Percentiles rank a stretch among this genome's conserved stretches.
Evolutionary conservation across 2,329 filamentous ascomycete species (phyloP).

Genomic region (Cadophora sp.): DNA sequence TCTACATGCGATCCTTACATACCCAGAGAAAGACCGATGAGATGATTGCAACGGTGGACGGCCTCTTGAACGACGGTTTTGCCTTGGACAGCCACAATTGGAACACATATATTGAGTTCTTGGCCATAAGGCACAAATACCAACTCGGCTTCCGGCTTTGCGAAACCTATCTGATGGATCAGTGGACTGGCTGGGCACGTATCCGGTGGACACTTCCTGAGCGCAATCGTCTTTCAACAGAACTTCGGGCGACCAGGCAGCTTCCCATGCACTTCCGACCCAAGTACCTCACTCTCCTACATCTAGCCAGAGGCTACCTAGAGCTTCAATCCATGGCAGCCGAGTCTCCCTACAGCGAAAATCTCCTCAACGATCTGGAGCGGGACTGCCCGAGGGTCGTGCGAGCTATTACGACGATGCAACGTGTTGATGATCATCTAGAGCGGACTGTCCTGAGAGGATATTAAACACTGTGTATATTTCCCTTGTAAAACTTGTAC

Average conservation of each 20-base stretch:
- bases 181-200: constrained; percentile 75
- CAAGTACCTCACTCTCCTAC: constrained; percentile 41
- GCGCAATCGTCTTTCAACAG: constrained; percentile 39
- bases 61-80: constrained; percentile 69
- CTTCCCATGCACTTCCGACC: constrained; percentile 40
- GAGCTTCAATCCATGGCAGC: constrained; percentile 40
- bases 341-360: constrained; percentile 37
- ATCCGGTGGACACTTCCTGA: constrained; percentile 35
- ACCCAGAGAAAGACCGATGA: constrained; percentile 59
- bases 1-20: constrained; percentile 57
- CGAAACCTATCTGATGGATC: constrained; percentile 78
- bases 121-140: constrained; percentile 65
- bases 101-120: constrained; percentile 76
- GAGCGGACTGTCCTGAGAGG: constrained; percentile 31
- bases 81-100: constrained; percentile 77
- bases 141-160: constrained; percentile 75
- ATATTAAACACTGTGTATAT: constrained; percentile 13
- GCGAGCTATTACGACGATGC: constrained; percentile 43
- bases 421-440: constrained; percentile 35
- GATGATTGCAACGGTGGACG: constrained; percentile 57
- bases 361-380: constrained; percentile 40
- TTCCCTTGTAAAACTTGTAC: constrained; percentile 19
- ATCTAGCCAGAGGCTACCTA: constrained; percentile 40
- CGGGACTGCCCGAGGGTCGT: constrained; percentile 42
- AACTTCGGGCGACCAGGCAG: constrained; percentile 36